These are phyloP conservation scores for Paragyromitra xinjiangensis DNA, from an alignment of 495 filamentous ascomycete genomes.

Conservation along the genomic window DNA sequence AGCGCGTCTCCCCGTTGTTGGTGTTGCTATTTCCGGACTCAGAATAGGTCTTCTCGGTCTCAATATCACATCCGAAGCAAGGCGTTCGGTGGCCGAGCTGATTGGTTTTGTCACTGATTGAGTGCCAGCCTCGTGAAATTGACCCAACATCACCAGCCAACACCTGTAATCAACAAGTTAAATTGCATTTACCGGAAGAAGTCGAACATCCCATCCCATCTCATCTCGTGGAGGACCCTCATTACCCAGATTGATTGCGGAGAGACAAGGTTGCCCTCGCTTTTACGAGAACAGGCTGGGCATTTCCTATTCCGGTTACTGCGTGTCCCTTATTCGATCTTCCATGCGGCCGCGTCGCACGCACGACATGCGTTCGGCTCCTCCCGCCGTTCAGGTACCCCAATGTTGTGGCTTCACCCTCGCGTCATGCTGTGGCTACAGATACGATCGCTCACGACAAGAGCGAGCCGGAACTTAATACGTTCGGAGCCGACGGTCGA, in stretches of 20 bases:
- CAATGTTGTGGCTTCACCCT: slow-evolving; percentile 21
- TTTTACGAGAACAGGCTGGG: slow-evolving; percentile 10
- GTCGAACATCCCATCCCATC: slow-evolving; percentile 43
- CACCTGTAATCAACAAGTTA: slow-evolving; percentile 34
- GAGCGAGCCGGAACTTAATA: slow-evolving; percentile 14
- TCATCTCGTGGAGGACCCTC: slow-evolving; percentile 30
- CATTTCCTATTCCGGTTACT: slow-evolving; percentile 28
- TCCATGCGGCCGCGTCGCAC: slow-evolving; percentile 12
- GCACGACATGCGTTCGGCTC: slow-evolving; percentile 26
- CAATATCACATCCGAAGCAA: slow-evolving; percentile 20
- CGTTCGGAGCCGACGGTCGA: slow-evolving; percentile 27
- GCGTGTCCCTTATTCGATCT: slow-evolving; percentile 8
- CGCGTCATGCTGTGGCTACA: slow-evolving; percentile 19
- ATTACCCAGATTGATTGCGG: slow-evolving; percentile 38
- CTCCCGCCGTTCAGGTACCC: slow-evolving; percentile 32
- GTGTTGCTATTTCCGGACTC: slow-evolving; percentile 22
- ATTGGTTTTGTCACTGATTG: slow-evolving; percentile 13
- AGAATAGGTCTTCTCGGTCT: slow-evolving; percentile 1
- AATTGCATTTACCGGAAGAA: slow-evolving; percentile 40
- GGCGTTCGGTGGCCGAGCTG: slow-evolving; percentile 12
- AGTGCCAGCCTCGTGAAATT: slow-evolving; percentile 14
- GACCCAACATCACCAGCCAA: slow-evolving; percentile 6
- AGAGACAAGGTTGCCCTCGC: slow-evolving; percentile 28
- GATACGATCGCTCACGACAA: slow-evolving; percentile 14
- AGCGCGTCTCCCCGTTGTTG: neutral